Conservation (phyloP, 2,329 filamentous ascomycete species). For the Calonectria pseudoturangicola region DNA sequence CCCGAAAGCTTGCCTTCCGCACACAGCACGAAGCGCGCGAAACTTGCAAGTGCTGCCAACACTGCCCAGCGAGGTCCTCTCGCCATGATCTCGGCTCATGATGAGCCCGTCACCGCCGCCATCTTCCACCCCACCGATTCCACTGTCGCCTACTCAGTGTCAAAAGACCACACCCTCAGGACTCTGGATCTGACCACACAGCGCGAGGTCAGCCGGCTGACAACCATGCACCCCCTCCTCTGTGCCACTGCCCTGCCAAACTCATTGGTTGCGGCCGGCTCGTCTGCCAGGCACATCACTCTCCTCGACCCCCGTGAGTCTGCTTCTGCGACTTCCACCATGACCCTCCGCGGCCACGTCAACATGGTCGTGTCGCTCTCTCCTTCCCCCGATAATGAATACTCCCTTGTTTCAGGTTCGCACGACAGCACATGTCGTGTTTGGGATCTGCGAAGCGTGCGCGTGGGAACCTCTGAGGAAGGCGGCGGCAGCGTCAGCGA, state of each 20-base stretch:
- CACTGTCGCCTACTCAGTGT: conserved; percentile 93
- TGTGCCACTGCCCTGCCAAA: conserved; percentile 84
- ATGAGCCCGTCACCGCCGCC: conserved; percentile 83
- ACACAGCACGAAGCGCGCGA: conserved; percentile 84
- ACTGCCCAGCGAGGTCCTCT: conserved; percentile 87
- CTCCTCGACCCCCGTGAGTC: conserved; percentile 92
- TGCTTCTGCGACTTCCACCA: conserved; percentile 84
- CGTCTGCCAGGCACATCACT: conserved; percentile 89
- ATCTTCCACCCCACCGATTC: conserved; percentile 90
- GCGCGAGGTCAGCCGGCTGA: conserved; percentile 85
- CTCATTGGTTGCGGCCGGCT: conserved; percentile 82
- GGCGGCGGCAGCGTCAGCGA: conserved; percentile 80
- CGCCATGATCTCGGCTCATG: conserved; percentile 82
- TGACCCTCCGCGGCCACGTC: conserved; percentile 93
- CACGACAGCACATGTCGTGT: conserved; percentile 95
- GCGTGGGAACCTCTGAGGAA: conserved; percentile 75
- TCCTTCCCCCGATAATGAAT: conserved; percentile 78
- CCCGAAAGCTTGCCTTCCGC: conserved; percentile 80
- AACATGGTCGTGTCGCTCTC: conserved; percentile 78
- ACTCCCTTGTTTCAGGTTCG: conserved; percentile 90
- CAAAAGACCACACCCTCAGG: conserved; percentile 91
- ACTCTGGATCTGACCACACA: conserved; percentile 93
- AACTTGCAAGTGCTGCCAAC: conserved; percentile 68
- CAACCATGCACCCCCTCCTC: conserved; percentile 88
- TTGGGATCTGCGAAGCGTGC: conserved; percentile 90